Percentiles rank a stretch among this genome's conserved stretches.
Conservation (phyloP, 176 grass and related monocot species). For the Paspalum vaginatum region DNA sequence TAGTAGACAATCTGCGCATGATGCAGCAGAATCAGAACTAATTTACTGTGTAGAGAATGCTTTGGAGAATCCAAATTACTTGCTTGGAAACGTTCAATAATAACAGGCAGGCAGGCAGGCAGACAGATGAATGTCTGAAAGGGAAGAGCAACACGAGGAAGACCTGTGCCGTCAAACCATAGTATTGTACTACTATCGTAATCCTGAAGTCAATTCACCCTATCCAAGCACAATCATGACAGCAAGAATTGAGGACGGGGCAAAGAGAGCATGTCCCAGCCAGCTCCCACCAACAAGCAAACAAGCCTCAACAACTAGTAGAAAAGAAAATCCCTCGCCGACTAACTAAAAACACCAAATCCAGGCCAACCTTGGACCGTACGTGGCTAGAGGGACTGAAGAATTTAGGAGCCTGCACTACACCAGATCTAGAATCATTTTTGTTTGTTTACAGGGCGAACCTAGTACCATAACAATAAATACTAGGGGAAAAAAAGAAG, state of each 20-base stretch:
- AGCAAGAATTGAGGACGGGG: constrained; percentile 3
- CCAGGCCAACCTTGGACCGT: constrained; percentile 2
- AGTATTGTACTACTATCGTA: not conserved
- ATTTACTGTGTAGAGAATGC: not conserved
- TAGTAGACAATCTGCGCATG: not conserved
- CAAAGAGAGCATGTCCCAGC: not conserved
- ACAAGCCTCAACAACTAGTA: constrained; percentile 5
- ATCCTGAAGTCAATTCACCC: not conserved
- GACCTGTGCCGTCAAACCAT: not conserved
- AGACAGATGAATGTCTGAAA: not conserved
- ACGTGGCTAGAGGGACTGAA: not conserved
- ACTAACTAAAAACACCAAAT: constrained; percentile 34
- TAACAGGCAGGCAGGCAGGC: not conserved
- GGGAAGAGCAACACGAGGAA: not conserved
- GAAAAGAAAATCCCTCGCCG: constrained; percentile 25
- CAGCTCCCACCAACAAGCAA: constrained; percentile 37
- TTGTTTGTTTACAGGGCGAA: constrained; percentile 1
- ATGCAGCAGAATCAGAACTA: not conserved
- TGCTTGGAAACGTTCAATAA: constrained; percentile 14
- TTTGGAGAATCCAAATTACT: constrained; percentile 3
- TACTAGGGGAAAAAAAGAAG: not conserved
- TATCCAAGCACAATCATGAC: not conserved
- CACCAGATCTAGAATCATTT: constrained; percentile 22
- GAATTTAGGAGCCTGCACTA: constrained; percentile 24
- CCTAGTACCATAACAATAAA: not conserved